These are phyloP conservation scores for Pichia occidentalis DNA, from an alignment of 805 yeast genomes.

Conservation along the genomic window DNA sequence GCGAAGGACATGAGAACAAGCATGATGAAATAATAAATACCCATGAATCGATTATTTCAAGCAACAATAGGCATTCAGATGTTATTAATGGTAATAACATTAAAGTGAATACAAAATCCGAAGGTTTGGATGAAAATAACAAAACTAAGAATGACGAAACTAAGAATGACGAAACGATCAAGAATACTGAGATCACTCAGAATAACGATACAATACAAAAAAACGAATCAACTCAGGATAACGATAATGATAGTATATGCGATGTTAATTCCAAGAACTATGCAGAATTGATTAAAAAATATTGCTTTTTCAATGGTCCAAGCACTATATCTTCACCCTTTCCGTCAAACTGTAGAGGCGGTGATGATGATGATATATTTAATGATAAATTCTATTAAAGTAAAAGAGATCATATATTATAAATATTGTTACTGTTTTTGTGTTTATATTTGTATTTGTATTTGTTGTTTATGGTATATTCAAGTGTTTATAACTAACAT, in stretches of 20 bases:
- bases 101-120: neutral
- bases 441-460: no score
- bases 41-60: no score
- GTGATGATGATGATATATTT: slow-evolving; percentile 14
- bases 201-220: slow-evolving; percentile 11
- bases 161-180: neutral
- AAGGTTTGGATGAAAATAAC: neutral
- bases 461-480: no score
- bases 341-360: slow-evolving; percentile 17
- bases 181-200: neutral
- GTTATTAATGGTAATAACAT: neutral
- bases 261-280: slow-evolving; percentile 45
- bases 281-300: slow-evolving; percentile 49
- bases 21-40: no score
- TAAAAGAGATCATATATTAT: neutral
- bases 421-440: neutral
- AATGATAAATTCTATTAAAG: slow-evolving; percentile 22
- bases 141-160: neutral
- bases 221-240: neutral
- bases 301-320: slow-evolving; percentile 50
- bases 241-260: no score
- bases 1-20: no score
- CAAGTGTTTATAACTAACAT: no score
- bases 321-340: slow-evolving; percentile 29
- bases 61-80: no score